Percentiles rank a stretch among this genome's conserved stretches.
Conservation (phyloP, 331 rosid genomes). For the Pyracantha coccinea region DNA sequence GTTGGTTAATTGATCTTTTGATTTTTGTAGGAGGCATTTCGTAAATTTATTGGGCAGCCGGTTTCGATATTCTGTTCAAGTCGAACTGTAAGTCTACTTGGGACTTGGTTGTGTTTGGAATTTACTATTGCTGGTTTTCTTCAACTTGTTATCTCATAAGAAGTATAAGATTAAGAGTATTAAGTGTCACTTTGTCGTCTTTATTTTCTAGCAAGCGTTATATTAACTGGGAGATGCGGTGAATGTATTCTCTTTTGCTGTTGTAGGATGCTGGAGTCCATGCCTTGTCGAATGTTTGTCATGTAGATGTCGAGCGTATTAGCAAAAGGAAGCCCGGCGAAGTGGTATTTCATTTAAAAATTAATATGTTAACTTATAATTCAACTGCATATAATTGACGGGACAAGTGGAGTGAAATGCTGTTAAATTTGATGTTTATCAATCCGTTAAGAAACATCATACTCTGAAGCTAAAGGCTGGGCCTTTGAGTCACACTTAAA, state of each 20-base stretch:
- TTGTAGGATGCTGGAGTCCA: slow-evolving; percentile 96
- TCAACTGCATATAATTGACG: background rate
- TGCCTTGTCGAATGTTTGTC: slow-evolving; percentile 90
- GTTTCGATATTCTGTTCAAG: slow-evolving; percentile 80
- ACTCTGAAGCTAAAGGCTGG: background rate
- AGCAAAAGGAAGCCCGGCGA: slow-evolving; percentile 94
- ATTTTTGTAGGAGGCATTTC: slow-evolving; percentile 62
- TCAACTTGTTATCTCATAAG: background rate
- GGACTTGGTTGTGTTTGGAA: background rate
- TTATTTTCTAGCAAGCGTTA: background rate
- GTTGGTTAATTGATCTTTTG: slow-evolving; percentile 2
- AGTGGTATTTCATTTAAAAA: slow-evolving; percentile 46
- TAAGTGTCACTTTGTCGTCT: background rate
- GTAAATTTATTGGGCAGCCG: slow-evolving; percentile 69
- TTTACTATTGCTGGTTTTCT: background rate
- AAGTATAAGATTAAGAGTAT: background rate
- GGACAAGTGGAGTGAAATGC: background rate
- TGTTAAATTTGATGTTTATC: background rate
- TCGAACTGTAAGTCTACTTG: slow-evolving; percentile 65
- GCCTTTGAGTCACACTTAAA: background rate
- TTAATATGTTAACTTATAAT: background rate
- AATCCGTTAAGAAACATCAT: background rate
- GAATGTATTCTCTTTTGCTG: background rate
- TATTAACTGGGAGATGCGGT: background rate
- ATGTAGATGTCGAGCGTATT: slow-evolving; percentile 76